Evolutionary conservation across 805 yeast species (phyloP), one percentile per base, ranked within the genome.

Genomic region (Sugiyamaella boreocaroliniensis): DNA sequence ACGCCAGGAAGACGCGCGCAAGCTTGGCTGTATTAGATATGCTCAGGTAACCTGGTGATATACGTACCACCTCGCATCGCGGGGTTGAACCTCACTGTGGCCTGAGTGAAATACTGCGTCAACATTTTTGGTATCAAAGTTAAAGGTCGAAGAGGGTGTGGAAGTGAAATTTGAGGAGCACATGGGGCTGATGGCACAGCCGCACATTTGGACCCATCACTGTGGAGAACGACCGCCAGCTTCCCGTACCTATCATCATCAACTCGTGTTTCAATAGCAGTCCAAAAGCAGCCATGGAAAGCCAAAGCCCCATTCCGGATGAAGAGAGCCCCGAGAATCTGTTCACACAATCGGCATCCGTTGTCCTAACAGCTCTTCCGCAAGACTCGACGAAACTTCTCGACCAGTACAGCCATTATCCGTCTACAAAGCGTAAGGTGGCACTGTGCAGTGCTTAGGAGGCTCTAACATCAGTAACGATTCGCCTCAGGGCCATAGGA

Each of bases 81-180:
- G 1, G 97, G 96, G 67, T 86, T 81, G 76, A 90, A 88, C 64
- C 76, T 81, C 43, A 92, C 86, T 44, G 75, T 74, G 8, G 89
- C 88, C 58, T 81, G 81, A 37, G 89, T 76, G 72, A 92, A 88
- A 71, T 85, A 90, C 70, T 88, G 89, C 41, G 97, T 92, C 64
- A 90, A 86, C 98, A 90, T 90, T 29, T 19, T 50, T 44, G 41
- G 32, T 45, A 18, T 14, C 10, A 42, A 20, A 7, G 2, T 42
- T 6, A 20, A 42, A 15, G 26, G n/a, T 40, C 19, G n/a, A 40
- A 15, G 15, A 15, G 19, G n/a, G 2, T 11, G 26, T 18, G 2
- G 14, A n/a, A 18, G 44, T 42, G 26, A 18, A 40, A n/a, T 20
- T 18, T 42, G 22, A 42, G 26, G 44, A 20, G 15, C 3, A 10